Evolutionary conservation across 805 yeast genomes (phyloP), one percentile per base, ranked within the genome.

Genomic region (Cyberlindnera xylosilytica): DNA sequence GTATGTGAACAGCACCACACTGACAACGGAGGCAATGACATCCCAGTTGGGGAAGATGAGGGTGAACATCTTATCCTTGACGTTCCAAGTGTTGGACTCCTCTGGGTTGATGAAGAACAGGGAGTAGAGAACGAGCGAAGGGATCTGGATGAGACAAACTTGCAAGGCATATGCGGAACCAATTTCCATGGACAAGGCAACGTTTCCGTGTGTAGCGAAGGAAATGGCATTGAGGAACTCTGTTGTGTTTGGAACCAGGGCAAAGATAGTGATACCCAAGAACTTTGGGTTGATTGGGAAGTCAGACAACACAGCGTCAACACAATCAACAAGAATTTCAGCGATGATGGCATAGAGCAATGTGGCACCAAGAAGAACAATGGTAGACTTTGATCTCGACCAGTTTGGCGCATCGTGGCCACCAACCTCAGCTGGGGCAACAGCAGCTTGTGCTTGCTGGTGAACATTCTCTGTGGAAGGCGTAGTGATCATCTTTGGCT

Each of bases 391-490:
- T 13, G 69, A 68, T 56, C 91, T 76, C 6, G 96, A 83, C 99
- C 99, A 93, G 60, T 93, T 93, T 35, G 99, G 98, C 0, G 97
- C 95, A 61, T 89, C 97, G 54, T 91, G 97, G 1, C 95, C 95
- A 5, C 84, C 49, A 29, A 52, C 46, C 35, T 52, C 53, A 6
- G 27, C 20, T n/a, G n/a, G n/a, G 6, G 13, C 13, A n/a, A 6
- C 18, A 10, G 16, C n/a, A 16, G 30, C 41, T 18, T 37, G 45
- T 16, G 20, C 24, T 33, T 30, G 46, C 23, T 29, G 45, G 12
- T 48, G 49, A 15, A 28, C 48, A 42, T 42, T 40, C 28, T 53
- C 53, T 26, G 34, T 40, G 11, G 52, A 44, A 12, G 35, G 45
- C 11, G 50, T 30, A 6, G 20, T 38, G 15, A 27, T 17, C 38